Percentiles rank a stretch among this genome's conserved stretches.
Conservation (phyloP, 1,139 yeast genomes). For the Pichia sp. region DNA sequence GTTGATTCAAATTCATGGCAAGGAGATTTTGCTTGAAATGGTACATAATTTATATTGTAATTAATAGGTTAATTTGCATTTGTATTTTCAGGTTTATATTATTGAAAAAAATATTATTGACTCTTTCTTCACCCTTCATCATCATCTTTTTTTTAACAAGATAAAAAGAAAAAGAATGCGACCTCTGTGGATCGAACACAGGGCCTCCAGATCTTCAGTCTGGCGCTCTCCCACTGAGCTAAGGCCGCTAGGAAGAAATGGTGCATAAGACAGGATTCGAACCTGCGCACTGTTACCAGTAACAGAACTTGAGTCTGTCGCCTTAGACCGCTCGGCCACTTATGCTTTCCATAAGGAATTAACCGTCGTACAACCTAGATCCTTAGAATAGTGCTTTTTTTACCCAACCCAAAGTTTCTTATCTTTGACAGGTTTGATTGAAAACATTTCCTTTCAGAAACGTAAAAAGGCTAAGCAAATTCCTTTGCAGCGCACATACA, state of each 20-base stretch:
- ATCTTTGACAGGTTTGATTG: no score
- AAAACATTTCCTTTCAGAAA: no score
- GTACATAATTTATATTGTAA: not conserved
- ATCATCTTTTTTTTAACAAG: no score
- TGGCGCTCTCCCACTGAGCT: slow-evolving; percentile 92
- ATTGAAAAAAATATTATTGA: not conserved
- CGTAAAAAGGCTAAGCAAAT: no score
- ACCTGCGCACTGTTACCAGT: slow-evolving; percentile 28
- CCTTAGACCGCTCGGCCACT: slow-evolving; percentile 29
- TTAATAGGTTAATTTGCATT: not conserved
- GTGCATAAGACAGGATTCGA: slow-evolving; percentile 25
- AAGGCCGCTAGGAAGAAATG: slow-evolving; percentile 44
- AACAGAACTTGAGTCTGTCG: slow-evolving; percentile 29
- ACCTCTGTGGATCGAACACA: slow-evolving; percentile 91
- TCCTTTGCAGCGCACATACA: no score
- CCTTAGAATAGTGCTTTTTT: no score
- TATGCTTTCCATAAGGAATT: no score
- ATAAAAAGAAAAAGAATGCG: slow-evolving; percentile 42
- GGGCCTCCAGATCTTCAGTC: slow-evolving; percentile 92
- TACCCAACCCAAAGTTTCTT: no score
- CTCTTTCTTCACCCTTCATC: no score
- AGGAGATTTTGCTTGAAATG: slow-evolving; percentile 11
- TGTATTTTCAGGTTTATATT: not conserved
- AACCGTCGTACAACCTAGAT: no score
- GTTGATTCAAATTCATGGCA: slow-evolving; percentile 13